Evolutionary conservation across 208 protist genomes (phyloP).

Genomic region (Crithidia bombi): DNA sequence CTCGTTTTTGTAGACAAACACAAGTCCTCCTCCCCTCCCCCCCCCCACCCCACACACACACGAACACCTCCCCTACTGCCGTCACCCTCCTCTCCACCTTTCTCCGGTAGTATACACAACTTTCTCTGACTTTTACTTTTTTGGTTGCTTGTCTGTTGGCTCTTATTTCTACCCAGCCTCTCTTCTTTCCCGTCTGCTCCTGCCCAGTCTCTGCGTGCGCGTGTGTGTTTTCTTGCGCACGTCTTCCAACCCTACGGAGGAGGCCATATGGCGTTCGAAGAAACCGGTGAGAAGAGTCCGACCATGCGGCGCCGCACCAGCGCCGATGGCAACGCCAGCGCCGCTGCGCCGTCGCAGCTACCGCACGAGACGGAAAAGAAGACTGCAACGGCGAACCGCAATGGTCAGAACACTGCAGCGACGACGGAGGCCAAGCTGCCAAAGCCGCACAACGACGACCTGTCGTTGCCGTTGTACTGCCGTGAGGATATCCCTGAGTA

Average conservation of each 20-base stretch:
- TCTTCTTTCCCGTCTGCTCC: too few species aligned
- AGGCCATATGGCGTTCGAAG: not conserved
- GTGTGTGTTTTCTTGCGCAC: too few species aligned
- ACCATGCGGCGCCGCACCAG: slow-evolving; percentile 1
- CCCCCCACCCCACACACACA: too few species aligned
- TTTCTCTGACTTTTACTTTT: too few species aligned
- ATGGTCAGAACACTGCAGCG: not conserved
- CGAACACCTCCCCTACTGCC: too few species aligned
- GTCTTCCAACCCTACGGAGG: too few species aligned
- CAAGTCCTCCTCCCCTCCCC: too few species aligned
- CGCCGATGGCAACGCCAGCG: not conserved
- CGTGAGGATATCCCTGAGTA: slow-evolving; percentile 47
- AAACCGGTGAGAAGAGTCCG: not conserved
- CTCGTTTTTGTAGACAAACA: not conserved
- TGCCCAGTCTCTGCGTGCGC: too few species aligned
- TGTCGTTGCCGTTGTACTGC: slow-evolving; percentile 50
- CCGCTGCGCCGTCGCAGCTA: not conserved
- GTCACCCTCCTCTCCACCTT: too few species aligned
- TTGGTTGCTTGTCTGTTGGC: too few species aligned
- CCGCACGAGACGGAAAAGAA: not conserved
- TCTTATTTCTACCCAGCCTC: too few species aligned
- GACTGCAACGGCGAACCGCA: not conserved
- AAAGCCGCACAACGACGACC: slow-evolving; percentile 32
- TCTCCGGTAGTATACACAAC: too few species aligned
- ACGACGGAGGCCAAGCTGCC: not conserved